phyloP scores from a whole-genome alignment of 306 rosid species.

The Trichosanthes truncata region DNA sequence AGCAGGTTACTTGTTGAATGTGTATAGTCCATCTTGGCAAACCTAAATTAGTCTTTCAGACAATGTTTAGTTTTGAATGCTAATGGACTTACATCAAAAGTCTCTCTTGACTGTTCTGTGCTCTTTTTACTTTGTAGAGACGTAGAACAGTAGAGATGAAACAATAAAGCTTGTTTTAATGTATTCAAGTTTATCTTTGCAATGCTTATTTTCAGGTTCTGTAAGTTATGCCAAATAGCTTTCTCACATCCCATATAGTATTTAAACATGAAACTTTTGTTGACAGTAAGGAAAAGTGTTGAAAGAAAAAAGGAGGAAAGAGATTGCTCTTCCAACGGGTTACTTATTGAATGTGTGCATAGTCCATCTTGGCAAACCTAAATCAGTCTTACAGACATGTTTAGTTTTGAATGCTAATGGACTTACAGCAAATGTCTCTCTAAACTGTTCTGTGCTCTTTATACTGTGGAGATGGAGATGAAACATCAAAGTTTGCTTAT shows the following conservation, averaged over 20 bases:
- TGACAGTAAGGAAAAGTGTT: not conserved
- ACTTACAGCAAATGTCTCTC: slow-evolving; percentile 33
- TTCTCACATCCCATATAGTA: not conserved
- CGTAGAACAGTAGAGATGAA: slow-evolving; percentile 30
- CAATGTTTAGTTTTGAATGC: slow-evolving; percentile 68
- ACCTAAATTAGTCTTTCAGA: slow-evolving; percentile 31
- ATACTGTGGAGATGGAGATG: slow-evolving; percentile 28
- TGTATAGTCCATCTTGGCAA: slow-evolving; percentile 61
- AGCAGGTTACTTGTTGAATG: not conserved
- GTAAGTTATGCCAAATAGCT: not conserved
- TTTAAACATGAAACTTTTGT: not conserved
- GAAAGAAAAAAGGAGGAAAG: not conserved
- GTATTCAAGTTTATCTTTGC: too few species aligned
- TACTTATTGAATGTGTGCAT: not conserved
- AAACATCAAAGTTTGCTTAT: slow-evolving; percentile 5
- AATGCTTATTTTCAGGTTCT: not conserved
- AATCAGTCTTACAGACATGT: slow-evolving; percentile 6
- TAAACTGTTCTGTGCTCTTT: slow-evolving; percentile 35
- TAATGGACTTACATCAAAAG: slow-evolving; percentile 43
- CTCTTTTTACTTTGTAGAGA: slow-evolving; percentile 18
- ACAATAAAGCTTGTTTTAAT: not conserved
- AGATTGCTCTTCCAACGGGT: not conserved
- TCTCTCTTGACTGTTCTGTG: slow-evolving; percentile 32
- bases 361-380: slow-evolving; percentile 37
- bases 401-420: slow-evolving; percentile 31